Percentiles rank a stretch among this genome's conserved stretches.
phyloP scores from a whole-genome alignment of 306 rosid genomes.

The Begonia peltatifolia region DNA sequence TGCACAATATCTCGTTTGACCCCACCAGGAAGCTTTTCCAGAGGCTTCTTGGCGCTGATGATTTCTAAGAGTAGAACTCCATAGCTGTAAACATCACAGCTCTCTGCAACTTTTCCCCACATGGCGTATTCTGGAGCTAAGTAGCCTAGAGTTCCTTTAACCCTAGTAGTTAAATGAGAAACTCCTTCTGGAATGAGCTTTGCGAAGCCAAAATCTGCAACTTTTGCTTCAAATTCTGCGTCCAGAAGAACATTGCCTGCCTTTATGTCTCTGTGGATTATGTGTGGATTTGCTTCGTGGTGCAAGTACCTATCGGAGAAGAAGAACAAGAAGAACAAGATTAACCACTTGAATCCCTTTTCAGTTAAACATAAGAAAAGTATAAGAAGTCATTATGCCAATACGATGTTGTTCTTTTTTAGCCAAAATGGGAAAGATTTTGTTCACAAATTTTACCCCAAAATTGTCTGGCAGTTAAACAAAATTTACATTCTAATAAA shows the following conservation, averaged over 20 bases:
- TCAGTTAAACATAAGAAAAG: no score
- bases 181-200: conserved; percentile 79
- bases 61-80: conserved; percentile 74
- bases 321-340: background rate
- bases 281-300: conserved; percentile 66
- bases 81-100: conserved; percentile 82
- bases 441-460: no score
- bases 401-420: no score
- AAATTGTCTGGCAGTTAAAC: no score
- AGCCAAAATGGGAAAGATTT: no score
- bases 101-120: conserved; percentile 86
- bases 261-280: conserved; percentile 79
- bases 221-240: conserved; percentile 54
- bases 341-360: background rate
- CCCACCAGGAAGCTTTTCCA: conserved; percentile 73
- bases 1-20: conserved; percentile 72
- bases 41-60: conserved; percentile 54
- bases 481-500: no score
- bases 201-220: conserved; percentile 90
- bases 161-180: conserved; percentile 69
- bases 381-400: no score
- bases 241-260: conserved; percentile 84
- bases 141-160: conserved; percentile 83
- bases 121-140: conserved; percentile 93
- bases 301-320: conserved; percentile 52